Evolutionary conservation across 805 yeast genomes (phyloP), one percentile per base, ranked within the genome.

Genomic region (Saccharomycopsis sp.): DNA sequence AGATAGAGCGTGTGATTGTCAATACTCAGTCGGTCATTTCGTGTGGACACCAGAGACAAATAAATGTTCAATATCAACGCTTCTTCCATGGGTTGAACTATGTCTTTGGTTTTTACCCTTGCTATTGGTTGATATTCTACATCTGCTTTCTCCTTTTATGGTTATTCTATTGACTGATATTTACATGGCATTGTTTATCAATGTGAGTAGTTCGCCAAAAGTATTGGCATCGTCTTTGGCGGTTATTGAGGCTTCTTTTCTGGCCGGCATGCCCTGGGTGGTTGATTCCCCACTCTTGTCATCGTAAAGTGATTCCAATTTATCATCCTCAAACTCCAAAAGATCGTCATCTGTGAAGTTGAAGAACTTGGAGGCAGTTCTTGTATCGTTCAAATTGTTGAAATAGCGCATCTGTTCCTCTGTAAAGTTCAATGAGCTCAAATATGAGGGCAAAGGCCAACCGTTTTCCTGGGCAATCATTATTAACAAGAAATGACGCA

Each of bases 11-110:
- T 54, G 59, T 37, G 51, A 55, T 52, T 50, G 44, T 40, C 53
- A n/a, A n/a, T n/a, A 44, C 41, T 51, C 56, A 34, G 53, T 56
- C 56, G 53, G 50, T 43, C 43, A 52, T 52, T 53, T 50, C 58
- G 73, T 58, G 73, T 63, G 73, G 73, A 68, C 74, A 67, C 65
- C 73, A 60, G 72, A 68, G 73, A 54, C 42, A 68, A 57, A 68
- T 34, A 41, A 48, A 62, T n/a, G n/a, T n/a, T n/a, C n/a, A n/a
- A n/a, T n/a, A n/a, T n/a, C n/a, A n/a, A n/a, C n/a, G n/a, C n/a
- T n/a, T n/a, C n/a, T n/a, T n/a, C n/a, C n/a, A n/a, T n/a, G n/a
- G n/a, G n/a, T n/a, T n/a, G n/a, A n/a, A n/a, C n/a, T n/a, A n/a
- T n/a, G n/a, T n/a, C n/a, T n/a, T n/a, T n/a, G n/a, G n/a, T n/a